A percentile compares a stretch with the other conserved stretches of the same genome.
phyloP scores from a whole-genome alignment of 2,329 filamentous ascomycete species.

The Neofusicoccum umdonicola region DNA sequence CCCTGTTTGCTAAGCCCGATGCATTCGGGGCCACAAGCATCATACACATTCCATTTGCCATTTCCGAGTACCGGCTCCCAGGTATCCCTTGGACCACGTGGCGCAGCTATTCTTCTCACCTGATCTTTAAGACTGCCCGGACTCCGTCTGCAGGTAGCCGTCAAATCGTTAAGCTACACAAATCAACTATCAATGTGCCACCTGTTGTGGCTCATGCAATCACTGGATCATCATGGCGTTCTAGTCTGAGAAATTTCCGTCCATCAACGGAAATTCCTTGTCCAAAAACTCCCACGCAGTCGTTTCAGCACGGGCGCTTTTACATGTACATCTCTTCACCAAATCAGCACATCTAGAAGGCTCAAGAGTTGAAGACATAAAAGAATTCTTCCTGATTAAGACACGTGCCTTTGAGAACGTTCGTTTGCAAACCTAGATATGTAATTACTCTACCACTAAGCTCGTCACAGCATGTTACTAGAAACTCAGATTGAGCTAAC shows the following conservation, averaged over 20 bases:
- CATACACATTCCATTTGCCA: neutral
- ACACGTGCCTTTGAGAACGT: too few relatives aligned
- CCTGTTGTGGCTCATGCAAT: neutral
- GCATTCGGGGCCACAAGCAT: neutral
- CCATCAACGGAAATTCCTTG: neutral
- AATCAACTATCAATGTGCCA: neutral
- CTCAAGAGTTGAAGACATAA: too few relatives aligned
- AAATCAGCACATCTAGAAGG: too few relatives aligned
- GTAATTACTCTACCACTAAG: too few relatives aligned
- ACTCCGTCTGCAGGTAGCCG: neutral
- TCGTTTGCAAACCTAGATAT: too few relatives aligned
- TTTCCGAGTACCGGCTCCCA: neutral
- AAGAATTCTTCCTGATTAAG: too few relatives aligned
- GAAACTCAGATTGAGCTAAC: neutral
- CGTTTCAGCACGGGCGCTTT: neutral
- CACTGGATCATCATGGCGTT: neutral
- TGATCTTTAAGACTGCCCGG: neutral
- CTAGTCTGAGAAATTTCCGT: neutral
- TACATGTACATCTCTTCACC: neutral
- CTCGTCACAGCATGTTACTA: neutral
- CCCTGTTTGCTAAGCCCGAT: neutral
- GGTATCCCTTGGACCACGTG: conserved; percentile 2
- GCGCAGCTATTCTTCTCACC: conserved; percentile 2
- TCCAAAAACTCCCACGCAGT: neutral
- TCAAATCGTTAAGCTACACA: neutral